These are phyloP conservation scores for Chytriomyces sp. DNA, from an alignment of 192 early-diverging fungal genomes.

Conservation along the genomic window DNA sequence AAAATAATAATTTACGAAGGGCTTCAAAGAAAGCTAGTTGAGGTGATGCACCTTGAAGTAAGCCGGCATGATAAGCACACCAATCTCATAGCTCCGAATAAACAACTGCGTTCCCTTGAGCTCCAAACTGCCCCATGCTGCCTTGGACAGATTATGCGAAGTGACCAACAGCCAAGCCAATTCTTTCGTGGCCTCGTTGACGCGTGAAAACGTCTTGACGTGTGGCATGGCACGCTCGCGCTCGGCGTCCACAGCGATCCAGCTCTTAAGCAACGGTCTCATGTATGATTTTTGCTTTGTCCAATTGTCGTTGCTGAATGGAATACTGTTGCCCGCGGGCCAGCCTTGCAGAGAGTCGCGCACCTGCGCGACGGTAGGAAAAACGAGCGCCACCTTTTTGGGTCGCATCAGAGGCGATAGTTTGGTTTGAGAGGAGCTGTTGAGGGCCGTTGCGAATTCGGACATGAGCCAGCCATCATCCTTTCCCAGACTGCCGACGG, in stretches of 20 bases:
- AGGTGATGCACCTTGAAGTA: conserved; percentile 55
- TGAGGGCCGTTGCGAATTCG: conserved; percentile 55
- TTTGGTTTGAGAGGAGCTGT: conserved; percentile 12
- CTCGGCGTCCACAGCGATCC: conserved; percentile 52
- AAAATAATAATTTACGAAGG: not conserved
- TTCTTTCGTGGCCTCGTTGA: conserved; percentile 31
- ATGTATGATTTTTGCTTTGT: conserved; percentile 56
- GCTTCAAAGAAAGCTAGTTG: not conserved
- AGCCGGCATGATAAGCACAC: conserved; percentile 59
- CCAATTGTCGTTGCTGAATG: conserved; percentile 54
- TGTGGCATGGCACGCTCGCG: conserved; percentile 67
- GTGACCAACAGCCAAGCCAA: conserved; percentile 47
- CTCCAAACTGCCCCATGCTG: conserved; percentile 69
- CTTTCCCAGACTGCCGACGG: conserved; percentile 61
- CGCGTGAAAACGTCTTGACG: conserved; percentile 50
- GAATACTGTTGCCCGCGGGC: conserved; percentile 44
- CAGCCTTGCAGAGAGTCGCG: conserved; percentile 65
- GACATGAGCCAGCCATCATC: conserved; percentile 56
- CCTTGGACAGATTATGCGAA: conserved; percentile 61
- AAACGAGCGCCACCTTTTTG: conserved; percentile 38
- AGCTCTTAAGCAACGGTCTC: conserved; percentile 49
- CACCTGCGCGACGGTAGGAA: conserved; percentile 65
- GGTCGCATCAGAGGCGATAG: not conserved
- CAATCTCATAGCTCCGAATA: conserved; percentile 69
- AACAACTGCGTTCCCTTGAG: conserved; percentile 54